phyloP scores from a whole-genome alignment of 2,329 filamentous ascomycete species.

The Intubia oerlemansii region DNA sequence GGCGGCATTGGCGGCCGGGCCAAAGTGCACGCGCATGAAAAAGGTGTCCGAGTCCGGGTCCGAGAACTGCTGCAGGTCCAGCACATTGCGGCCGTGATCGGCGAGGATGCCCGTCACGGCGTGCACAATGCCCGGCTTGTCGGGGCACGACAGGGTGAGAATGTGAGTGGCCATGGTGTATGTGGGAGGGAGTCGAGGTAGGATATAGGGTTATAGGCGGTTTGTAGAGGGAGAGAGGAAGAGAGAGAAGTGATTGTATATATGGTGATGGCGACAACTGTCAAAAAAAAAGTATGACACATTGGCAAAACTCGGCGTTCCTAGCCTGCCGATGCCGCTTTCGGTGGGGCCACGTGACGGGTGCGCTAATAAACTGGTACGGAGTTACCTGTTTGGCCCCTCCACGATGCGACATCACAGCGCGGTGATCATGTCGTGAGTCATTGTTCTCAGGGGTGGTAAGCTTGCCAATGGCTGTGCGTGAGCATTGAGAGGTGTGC shows the following conservation, averaged over 20 bases:
- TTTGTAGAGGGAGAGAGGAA: neutral
- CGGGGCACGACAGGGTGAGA: constrained; percentile 65
- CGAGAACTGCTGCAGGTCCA: constrained; percentile 70
- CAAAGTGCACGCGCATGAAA: constrained; percentile 80
- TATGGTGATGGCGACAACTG: too few relatives aligned
- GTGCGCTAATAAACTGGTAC: neutral
- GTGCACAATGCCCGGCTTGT: constrained; percentile 69
- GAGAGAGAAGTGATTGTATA: too few relatives aligned
- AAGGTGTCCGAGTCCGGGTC: constrained; percentile 55
- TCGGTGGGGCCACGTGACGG: too few relatives aligned
- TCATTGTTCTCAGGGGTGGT: too few relatives aligned
- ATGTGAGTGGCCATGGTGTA: constrained; percentile 33
- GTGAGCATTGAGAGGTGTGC: too few relatives aligned
- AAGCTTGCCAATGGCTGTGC: too few relatives aligned
- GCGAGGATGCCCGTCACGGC: constrained; percentile 64
- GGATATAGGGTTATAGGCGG: neutral
- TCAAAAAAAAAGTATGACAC: too few relatives aligned
- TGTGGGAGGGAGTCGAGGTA: neutral
- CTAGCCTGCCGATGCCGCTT: too few relatives aligned
- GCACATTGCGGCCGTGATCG: constrained; percentile 52
- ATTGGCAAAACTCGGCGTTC: too few relatives aligned
- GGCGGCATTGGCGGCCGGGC: constrained; percentile 33
- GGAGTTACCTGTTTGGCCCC: too few relatives aligned
- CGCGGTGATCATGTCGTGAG: too few relatives aligned
- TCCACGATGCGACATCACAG: too few relatives aligned